Base-by-base conservation (phyloP, 495 filamentous ascomycete species). In the Schizothecium vesticola region DNA sequence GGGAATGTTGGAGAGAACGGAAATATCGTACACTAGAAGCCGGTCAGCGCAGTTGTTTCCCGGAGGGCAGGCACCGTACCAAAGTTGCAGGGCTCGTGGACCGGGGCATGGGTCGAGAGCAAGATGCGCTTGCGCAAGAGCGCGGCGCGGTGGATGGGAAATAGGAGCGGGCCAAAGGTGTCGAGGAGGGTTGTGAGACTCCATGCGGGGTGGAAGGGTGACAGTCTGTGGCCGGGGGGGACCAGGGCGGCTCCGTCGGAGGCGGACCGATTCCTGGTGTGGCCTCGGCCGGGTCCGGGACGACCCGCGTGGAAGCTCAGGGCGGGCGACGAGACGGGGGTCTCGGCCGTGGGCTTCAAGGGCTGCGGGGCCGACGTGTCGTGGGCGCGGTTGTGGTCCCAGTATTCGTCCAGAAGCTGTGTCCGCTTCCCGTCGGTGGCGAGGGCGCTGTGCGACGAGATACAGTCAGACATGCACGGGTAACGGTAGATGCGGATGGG, bases 81-180 rank as follows among this genome's bases (percentile, higher is more conserved):
- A 80, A 91, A 97, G 75, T 96, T 92, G 82, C 95, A 98, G 29
- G 87, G 85, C 71, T 83, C 82, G 75, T 93, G 89, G 19, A 98
- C 93, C 3, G 95, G 95, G 16, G 94, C 90, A 74, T 92, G 87
- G 13, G 86, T 86, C 33, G 95, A 87, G 69, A 98, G 88, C 59
- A 99, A 81, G 62, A 99, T 92, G 62, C 95, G 86, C 77, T 96
- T 94, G 56, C 95, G 88, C 61, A 96, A 77, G 33, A 99, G 78
- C 2, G 94, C 92, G n/a, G 93, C 93, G 71, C 94, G 87, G 69
- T 96, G 90, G 43, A 99, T 82, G 0, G 95, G 93, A 74, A 96
- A 98, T 22, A 97, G 85, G 59, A 99, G 80, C 0, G 95, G 95
- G 0, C 95, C 95, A 75, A 97, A 96, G 11, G 85, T 86, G 65